Evolutionary conservation across 176 grass and related monocot species (phyloP), one percentile per base, ranked within the genome.

Genomic region (Avena insularis): DNA sequence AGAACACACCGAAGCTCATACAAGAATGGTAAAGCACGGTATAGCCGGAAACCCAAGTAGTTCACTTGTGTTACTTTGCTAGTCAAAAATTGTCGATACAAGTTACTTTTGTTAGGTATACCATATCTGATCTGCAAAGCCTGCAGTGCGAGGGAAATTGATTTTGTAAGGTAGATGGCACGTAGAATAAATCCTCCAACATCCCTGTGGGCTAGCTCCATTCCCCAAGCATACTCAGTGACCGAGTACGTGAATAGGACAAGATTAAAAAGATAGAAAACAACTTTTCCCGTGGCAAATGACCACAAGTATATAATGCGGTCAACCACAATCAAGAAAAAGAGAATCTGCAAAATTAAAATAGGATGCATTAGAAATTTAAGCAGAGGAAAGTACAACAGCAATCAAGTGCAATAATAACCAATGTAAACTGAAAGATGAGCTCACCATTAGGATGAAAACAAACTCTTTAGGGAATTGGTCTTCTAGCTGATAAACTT

Each of bases 391-490:
- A 19, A 68, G 19, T 89, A 56, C 27, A 77, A 70, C 85, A 69
- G 46, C 51, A 3, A 59, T n/a, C 77, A 79, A 80, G 49, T 76
- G 27, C 27, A 68, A 79, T 77, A 56, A 76, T n/a, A 84, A 84
- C 55, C 58, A 83, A 83, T 49, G 36, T 81, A 55, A 54, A 82
- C 57, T 9, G 71, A 43, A 21, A 88, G 54, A 62, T 50, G 16
- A 79, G 38, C 80, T 93, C 76, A 95, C 96, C 96, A 98, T 98
- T 73, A 98, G 86, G 58, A 95, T 95, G 77, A 95, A 98, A 80
- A 98, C 96, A 88, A 92, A 98, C 83, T 98, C 96, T 87, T 98
- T 98, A 1, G 96, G 96, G 81, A 98, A 98, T 83, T 98, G 96
- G 82, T 98, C 96, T 80, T 92, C 96, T 48, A 98, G 88, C 85